Conservation (phyloP, 192 early-diverging fungal genomes). For the Haplosporangium gracile region DNA sequence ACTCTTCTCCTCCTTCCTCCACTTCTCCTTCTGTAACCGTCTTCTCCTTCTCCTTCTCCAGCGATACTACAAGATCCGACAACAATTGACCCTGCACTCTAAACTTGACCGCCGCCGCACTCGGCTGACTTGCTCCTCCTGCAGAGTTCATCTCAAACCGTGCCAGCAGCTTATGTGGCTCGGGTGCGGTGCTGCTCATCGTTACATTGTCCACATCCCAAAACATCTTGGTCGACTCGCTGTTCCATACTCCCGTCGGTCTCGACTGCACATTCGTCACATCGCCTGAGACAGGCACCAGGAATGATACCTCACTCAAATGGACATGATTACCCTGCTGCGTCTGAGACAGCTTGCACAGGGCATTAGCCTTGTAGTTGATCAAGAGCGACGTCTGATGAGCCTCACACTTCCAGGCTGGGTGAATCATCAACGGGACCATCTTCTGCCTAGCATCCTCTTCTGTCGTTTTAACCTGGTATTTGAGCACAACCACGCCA, state of each 20-base stretch:
- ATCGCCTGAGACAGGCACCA: slow-evolving; percentile 61
- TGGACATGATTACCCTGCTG: not conserved
- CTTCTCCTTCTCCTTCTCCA: slow-evolving; percentile 19
- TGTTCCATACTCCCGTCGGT: slow-evolving; percentile 64
- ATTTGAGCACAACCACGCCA: slow-evolving; percentile 53
- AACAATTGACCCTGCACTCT: slow-evolving; percentile 37
- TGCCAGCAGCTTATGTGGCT: slow-evolving; percentile 60
- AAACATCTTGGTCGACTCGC: slow-evolving; percentile 63
- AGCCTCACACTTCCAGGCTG: slow-evolving; percentile 69
- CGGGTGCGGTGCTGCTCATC: slow-evolving; percentile 20
- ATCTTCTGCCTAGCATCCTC: slow-evolving; percentile 30
- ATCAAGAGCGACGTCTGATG: slow-evolving; percentile 61
- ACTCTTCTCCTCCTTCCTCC: not conserved
- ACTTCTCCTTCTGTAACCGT: not conserved
- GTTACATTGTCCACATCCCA: slow-evolving; percentile 61
- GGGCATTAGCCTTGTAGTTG: slow-evolving; percentile 60
- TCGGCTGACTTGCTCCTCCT: slow-evolving; percentile 51
- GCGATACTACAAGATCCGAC: slow-evolving; percentile 37
- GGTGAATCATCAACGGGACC: slow-evolving; percentile 52
- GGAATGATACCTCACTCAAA: slow-evolving; percentile 59
- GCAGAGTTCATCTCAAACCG: slow-evolving; percentile 59
- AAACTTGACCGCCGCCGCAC: slow-evolving; percentile 60
- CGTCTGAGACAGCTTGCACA: slow-evolving; percentile 37
- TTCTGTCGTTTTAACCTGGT: slow-evolving; percentile 49
- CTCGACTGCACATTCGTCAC: slow-evolving; percentile 62